Evolutionary conservation across 805 yeast species (phyloP).

Genomic region (Metschnikowia koreensis): DNA sequence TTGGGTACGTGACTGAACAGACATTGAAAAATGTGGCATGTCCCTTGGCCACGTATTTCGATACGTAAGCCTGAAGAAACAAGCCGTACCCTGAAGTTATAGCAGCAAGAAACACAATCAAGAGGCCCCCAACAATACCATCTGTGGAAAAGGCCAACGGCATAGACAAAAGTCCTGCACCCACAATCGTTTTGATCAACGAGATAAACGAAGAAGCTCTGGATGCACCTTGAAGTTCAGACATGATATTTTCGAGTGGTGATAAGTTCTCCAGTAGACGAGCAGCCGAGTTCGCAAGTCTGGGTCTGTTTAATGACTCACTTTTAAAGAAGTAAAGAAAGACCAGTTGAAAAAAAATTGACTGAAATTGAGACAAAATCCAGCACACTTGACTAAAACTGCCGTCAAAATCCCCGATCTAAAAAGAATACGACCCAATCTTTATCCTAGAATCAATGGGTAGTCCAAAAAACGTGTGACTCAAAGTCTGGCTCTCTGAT

Average conservation of each 20-base stretch:
- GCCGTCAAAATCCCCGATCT: too few relatives aligned
- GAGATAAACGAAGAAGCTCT: slow-evolving; percentile 59
- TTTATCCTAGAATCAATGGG: too few relatives aligned
- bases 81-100: slow-evolving; percentile 66
- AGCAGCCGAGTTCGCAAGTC: too few relatives aligned
- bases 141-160: slow-evolving; percentile 71
- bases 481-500: background rate
- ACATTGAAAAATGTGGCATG: slow-evolving; percentile 71
- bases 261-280: too few relatives aligned
- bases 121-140: slow-evolving; percentile 57
- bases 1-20: slow-evolving; percentile 66
- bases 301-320: too few relatives aligned
- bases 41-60: slow-evolving; percentile 55
- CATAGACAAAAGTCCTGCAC: slow-evolving; percentile 79
- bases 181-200: slow-evolving; percentile 71
- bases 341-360: too few relatives aligned
- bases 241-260: background rate
- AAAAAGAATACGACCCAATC: too few relatives aligned
- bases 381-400: too few relatives aligned
- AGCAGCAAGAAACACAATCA: slow-evolving; percentile 60
- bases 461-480: too few relatives aligned
- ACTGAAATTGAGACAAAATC: too few relatives aligned
- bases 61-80: slow-evolving; percentile 56
- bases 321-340: too few relatives aligned
- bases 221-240: slow-evolving; percentile 39